Evolutionary conservation across 176 grass and related monocot species (phyloP), one percentile per base, ranked within the genome.

Genomic region (Panicum miliaceum): DNA sequence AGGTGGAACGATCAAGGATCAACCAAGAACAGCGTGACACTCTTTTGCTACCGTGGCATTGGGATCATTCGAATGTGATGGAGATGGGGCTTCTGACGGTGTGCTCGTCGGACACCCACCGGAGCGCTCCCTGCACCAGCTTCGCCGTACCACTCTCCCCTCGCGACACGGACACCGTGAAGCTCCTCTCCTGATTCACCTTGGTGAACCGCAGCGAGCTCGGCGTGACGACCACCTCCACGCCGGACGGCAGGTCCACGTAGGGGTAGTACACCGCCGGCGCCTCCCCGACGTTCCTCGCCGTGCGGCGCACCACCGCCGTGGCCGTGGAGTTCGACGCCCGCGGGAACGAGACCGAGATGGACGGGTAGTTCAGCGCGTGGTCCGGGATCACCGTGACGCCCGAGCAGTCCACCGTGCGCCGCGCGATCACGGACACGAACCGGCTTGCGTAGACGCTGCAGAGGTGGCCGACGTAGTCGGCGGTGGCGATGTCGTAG

Each of bases 311-410:
- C 64, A 20, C 34, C 34, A 20, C 35, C 16, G 1, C 64, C 35
- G 7, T 35, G 35, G 35, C 18, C 18, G 15, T 20, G 29, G 29
- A 32, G 29, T 32, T 32, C 63, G 0, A 26, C 0, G 22, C 26
- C 57, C 5, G 1, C 18, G 64, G 37, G 37, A 29, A 75, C 23
- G 25, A 27, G 26, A 68, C 59, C 26, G 61, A 75, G 36, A 85
- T 64, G 34, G 82, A 85, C 16, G 59, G 82, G 58, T 85, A 78
- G 73, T 85, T 85, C 14, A 85, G 58, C 59, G 45, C 51, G 47
- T 22, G 27, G 35, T 73, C 59, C 23, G 73, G 37, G 63, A 73
- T 29, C 14, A 52, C 71, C 40, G 0, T 36, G 25, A 85, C 58
- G n/a, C 10, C 34, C 5, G 71, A 85, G 71, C 83, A 85, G 51